Percentiles rank a stretch among this genome's conserved stretches.
Conservation (phyloP, 2,329 filamentous ascomycete genomes). For the Claviceps citrina region DNA sequence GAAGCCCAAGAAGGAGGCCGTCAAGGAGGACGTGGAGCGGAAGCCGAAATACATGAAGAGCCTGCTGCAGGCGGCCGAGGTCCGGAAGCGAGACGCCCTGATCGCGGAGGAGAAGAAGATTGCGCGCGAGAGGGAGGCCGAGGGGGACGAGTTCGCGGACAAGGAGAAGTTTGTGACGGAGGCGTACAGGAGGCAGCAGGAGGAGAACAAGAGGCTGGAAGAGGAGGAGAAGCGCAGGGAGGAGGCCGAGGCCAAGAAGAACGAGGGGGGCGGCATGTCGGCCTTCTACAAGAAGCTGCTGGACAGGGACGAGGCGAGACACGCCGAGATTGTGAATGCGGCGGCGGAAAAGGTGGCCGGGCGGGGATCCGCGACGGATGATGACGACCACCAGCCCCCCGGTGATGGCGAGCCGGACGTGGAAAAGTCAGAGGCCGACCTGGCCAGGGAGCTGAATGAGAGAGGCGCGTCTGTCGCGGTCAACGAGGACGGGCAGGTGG, state of each 20-base stretch:
- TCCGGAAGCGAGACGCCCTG: conserved; percentile 61
- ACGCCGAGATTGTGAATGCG: conserved; percentile 54
- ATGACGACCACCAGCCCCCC: conserved; percentile 5
- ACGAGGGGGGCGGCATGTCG: conserved; percentile 53
- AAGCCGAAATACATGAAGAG: conserved; percentile 68
- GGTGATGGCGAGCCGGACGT: conserved; percentile 27
- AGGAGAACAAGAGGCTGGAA: conserved; percentile 54
- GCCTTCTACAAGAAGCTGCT: conserved; percentile 65
- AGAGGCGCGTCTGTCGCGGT: conserved; percentile 47
- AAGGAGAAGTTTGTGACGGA: conserved; percentile 80
- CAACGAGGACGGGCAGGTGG: conserved; percentile 71
- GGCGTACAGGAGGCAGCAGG: conserved; percentile 68
- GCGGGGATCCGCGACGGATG: conserved; percentile 16
- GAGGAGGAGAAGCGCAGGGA: conserved; percentile 54
- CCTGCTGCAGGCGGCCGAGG: conserved; percentile 56
- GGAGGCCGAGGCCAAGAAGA: conserved; percentile 48
- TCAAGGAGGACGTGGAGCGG: conserved; percentile 37
- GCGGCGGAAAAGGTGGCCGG: conserved; percentile 41
- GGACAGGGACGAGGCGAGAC: conserved; percentile 52
- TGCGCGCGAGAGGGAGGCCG: conserved; percentile 60
- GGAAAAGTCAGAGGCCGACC: conserved; percentile 43
- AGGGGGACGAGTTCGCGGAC: conserved; percentile 65
- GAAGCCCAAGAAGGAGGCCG: conserved; percentile 47
- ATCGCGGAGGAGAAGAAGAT: conserved; percentile 71
- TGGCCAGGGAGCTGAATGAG: conserved; percentile 52